Percentiles rank a stretch among this genome's conserved stretches.
phyloP scores from a whole-genome alignment of 2,329 filamentous ascomycete species.

The Pyricularia sp. region DNA sequence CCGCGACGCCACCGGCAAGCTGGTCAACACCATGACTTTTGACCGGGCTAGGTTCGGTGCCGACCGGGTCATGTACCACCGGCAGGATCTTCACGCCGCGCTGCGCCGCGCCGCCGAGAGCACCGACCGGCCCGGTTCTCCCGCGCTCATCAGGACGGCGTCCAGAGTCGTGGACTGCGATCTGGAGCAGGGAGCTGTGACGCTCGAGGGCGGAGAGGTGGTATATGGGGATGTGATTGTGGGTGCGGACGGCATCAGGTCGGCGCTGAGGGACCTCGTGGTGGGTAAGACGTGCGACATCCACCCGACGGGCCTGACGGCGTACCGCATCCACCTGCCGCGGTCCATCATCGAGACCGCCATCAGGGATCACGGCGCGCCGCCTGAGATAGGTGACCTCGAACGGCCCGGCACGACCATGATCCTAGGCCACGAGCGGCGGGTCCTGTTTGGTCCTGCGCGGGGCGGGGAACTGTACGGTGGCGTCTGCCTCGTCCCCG shows the following conservation, averaged over 20 bases:
- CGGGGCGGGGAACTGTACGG: conserved; percentile 26
- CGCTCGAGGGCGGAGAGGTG: background rate
- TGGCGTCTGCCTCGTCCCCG: background rate
- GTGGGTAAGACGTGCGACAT: conserved; percentile 9
- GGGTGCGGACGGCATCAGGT: conserved; percentile 1
- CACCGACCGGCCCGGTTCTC: conserved; percentile 12
- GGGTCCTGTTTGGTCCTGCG: conserved; percentile 36
- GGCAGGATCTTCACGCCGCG: conserved; percentile 27
- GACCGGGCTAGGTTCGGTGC: conserved; percentile 23
- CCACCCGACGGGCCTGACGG: conserved; percentile 25
- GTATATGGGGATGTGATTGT: background rate
- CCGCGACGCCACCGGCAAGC: conserved; percentile 10
- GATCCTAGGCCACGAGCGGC: conserved; percentile 30
- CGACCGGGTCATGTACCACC: conserved; percentile 29
- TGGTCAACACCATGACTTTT: conserved; percentile 22
- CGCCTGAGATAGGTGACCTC: conserved; percentile 1
- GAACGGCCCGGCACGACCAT: conserved; percentile 29
- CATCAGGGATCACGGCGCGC: conserved; percentile 4
- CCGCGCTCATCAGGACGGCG: conserved; percentile 17
- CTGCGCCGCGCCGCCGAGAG: conserved; percentile 17
- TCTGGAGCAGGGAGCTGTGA: background rate
- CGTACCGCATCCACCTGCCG: conserved; percentile 25
- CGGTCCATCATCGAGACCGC: background rate
- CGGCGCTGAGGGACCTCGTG: conserved; percentile 10
- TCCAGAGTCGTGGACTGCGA: background rate